Conservation (phyloP, 306 rosid species). For the Vigna trinervia region DNA sequence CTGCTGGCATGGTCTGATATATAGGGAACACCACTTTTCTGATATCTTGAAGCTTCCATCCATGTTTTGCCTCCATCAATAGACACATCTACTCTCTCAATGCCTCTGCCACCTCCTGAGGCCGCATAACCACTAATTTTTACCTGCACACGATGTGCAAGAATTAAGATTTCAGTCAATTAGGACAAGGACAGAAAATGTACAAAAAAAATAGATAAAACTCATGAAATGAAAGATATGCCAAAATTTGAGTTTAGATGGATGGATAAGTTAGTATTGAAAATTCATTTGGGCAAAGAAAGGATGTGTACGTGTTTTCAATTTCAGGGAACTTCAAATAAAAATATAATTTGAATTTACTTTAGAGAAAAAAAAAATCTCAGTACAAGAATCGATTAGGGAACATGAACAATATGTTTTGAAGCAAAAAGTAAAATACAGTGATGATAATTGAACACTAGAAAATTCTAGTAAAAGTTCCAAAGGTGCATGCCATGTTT, state of each 20-base stretch:
- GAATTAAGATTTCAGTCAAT: constrained; percentile 34
- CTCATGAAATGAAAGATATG: background rate
- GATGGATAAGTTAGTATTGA: background rate
- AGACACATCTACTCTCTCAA: constrained; percentile 91
- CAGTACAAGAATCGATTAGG: background rate
- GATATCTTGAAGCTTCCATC: constrained; percentile 79
- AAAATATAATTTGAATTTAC: constrained; percentile 21
- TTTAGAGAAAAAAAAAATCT: background rate
- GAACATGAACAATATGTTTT: constrained; percentile 16
- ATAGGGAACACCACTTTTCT: constrained; percentile 64
- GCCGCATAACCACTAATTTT: constrained; percentile 85
- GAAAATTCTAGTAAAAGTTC: constrained; percentile 24
- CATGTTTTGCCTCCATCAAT: constrained; percentile 88
- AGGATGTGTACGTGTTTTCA: background rate
- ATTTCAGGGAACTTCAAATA: background rate
- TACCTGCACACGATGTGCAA: constrained; percentile 55
- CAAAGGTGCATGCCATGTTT: constrained; percentile 10
- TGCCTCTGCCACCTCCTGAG: constrained; percentile 95
- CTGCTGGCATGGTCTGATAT: constrained; percentile 62
- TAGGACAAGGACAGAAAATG: background rate
- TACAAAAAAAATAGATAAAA: background rate
- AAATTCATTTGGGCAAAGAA: constrained; percentile 28
- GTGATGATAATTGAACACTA: background rate
- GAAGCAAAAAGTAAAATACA: background rate
- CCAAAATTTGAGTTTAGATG: background rate